Evolutionary conservation across 2,329 filamentous ascomycete genomes (phyloP), one percentile per base, ranked within the genome.

Genomic region (Talaromyces sp.): DNA sequence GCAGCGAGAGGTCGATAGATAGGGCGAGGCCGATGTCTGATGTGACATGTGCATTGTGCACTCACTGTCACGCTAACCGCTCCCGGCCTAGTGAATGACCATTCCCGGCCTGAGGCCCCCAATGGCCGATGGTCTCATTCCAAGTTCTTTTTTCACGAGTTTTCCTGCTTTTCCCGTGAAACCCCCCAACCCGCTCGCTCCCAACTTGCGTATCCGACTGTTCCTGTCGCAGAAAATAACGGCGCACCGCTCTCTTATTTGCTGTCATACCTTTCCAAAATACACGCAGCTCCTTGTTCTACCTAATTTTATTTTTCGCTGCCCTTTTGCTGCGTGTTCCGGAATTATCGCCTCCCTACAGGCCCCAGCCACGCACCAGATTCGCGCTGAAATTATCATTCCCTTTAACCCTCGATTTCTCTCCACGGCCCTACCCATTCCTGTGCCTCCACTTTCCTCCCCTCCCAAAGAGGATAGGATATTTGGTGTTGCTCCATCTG

Each of bases 381-480:
- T 37, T 10, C 25, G 40, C 31, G 9, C 55, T 45, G 50, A 46
- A 35, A 39, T 58, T 48, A 35, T 40, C 43, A 25, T 19, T 45
- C 45, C 52, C 43, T 35, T 31, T 43, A 37, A 52, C 41, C 39
- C 51, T 56, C 57, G 45, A 15, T 25, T 53, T 56, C 62, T 62
- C 62, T 66, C 65, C 63, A 65, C 64, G 64, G 56, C 51, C 59
- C 62, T 62, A 58, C 63, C n/a, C 64, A 50, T 67, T 67, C 64
- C 58, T 64, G 61, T 51, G 64, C 67, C 67, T 69, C 67, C 67
- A 69, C 67, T 68, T 62, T 41, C 33, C 22, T 57, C 21, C 51
- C 54, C 58, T 54, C 58, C 63, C 56, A 60, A 65, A 61, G 61
- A 53, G 56, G 37, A 51, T 57, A 56, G 35, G 35, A 52, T 52